Base-by-base conservation (phyloP, 306 rosid species). In the Casuarina cunninghamiana region DNA sequence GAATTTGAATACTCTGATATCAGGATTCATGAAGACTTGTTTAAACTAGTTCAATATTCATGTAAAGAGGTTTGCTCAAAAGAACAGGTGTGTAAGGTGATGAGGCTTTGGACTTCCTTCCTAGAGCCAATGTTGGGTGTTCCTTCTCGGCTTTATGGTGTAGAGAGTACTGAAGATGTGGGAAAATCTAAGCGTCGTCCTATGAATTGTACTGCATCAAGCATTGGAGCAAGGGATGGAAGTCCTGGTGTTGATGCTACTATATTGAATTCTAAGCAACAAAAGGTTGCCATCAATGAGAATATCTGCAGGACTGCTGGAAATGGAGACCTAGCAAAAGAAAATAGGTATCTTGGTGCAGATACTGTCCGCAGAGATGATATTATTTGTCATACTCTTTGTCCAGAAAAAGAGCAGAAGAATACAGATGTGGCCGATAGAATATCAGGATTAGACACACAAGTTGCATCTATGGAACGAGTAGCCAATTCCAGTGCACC, bases 81-180 rank as follows among this genome's bases (percentile, higher is more conserved):
- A 74, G 98, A 96, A 75, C 88, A 91, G 79, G 81, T 87, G 50
- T 88, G 82, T 82, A 93, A 96, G 84, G 91, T 87, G 63, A 90
- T 93, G 94, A 91, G 89, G 80, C 89, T 96, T 74, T 96, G 96
- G 89, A 86, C 89, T 69, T 75, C 89, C 80, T 91, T 96, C 79
- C 79, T 96, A 88, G 99, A 96, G 86, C 91, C 94, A 49, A 88
- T 96, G 90, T 85, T 96, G 79, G 96, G 96, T 80, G 80, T 90
- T 86, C 87, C 94, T 79, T 84, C 89, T 82, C 93, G 83, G 45
- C 86, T 87, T 43, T 83, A 83, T 55, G 79, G 75, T 58, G 77
- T 82, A 65, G 97, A 86, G 80, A 88, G 63, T 82, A 77, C 78
- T 3, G 93, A 91, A 81, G 98, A 90, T 69, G 81, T 55, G 16